phyloP scores from a whole-genome alignment of 2,329 filamentous ascomycete genomes.

The Didymellaceae sp. region DNA sequence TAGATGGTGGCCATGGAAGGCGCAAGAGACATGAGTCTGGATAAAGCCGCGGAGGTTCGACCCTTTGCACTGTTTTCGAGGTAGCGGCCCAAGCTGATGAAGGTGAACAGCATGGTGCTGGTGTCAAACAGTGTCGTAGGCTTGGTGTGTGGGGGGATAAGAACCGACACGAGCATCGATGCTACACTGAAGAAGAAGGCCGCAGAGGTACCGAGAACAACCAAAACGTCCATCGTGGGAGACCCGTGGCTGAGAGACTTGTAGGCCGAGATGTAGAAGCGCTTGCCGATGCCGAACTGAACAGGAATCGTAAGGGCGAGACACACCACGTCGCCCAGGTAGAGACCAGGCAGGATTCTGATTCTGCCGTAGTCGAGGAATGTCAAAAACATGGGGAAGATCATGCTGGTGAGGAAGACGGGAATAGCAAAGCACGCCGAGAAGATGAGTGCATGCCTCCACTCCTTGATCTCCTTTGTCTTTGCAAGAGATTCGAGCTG shows the following conservation, averaged over 20 bases:
- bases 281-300: slow-evolving; percentile 93
- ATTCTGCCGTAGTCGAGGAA: slow-evolving; percentile 77
- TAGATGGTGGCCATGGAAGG: slow-evolving; percentile 98
- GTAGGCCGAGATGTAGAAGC: slow-evolving; percentile 93
- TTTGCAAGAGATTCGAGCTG: slow-evolving; percentile 96
- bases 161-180: slow-evolving; percentile 82
- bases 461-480: slow-evolving; percentile 94
- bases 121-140: slow-evolving; percentile 95
- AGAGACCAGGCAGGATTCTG: slow-evolving; percentile 75
- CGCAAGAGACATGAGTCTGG: slow-evolving; percentile 90
- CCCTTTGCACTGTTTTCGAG: slow-evolving; percentile 95
- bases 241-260: slow-evolving; percentile 89
- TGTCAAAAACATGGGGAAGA: slow-evolving; percentile 85
- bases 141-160: slow-evolving; percentile 75
- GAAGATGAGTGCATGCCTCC: slow-evolving; percentile 79
- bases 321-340: slow-evolving; percentile 86
- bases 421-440: slow-evolving; percentile 85
- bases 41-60: slow-evolving; percentile 92
- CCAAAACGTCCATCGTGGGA: slow-evolving; percentile 96
- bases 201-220: slow-evolving; percentile 90
- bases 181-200: slow-evolving; percentile 95
- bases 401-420: slow-evolving; percentile 91
- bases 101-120: slow-evolving; percentile 97
- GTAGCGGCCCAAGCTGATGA: slow-evolving; percentile 88
- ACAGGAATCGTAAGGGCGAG: slow-evolving; percentile 86